phyloP scores from a whole-genome alignment of 768 basidiomycete genomes.

The Lactarius hatsudake region DNA sequence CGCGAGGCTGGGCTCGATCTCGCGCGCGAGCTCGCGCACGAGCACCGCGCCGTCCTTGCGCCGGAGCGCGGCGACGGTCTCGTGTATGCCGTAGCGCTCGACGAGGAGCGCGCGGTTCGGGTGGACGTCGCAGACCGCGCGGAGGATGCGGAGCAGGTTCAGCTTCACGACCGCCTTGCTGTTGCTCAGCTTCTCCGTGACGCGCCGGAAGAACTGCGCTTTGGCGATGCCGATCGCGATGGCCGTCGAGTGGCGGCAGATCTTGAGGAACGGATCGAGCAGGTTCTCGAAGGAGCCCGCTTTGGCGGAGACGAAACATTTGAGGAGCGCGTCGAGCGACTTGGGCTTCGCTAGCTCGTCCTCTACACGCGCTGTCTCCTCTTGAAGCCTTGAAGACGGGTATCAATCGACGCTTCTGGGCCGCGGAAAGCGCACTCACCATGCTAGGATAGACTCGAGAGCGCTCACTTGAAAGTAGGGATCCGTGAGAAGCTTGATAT shows the following conservation, averaged over 20 bases:
- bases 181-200: slow-evolving; percentile 76
- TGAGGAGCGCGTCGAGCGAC: slow-evolving; percentile 65
- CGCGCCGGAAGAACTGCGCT: slow-evolving; percentile 81
- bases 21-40: slow-evolving; percentile 83
- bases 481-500: slow-evolving; percentile 73
- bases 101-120: slow-evolving; percentile 82
- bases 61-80: slow-evolving; percentile 77
- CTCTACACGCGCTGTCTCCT: slow-evolving; percentile 92
- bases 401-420: neutral
- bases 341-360: slow-evolving; percentile 72
- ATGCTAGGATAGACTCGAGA: slow-evolving; percentile 85
- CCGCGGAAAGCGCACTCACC: slow-evolving; percentile 48
- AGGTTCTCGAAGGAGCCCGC: slow-evolving; percentile 90
- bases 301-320: slow-evolving; percentile 81
- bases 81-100: slow-evolving; percentile 75
- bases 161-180: slow-evolving; percentile 87
- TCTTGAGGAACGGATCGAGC: slow-evolving; percentile 89
- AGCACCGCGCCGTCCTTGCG: slow-evolving; percentile 87
- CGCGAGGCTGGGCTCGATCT: slow-evolving; percentile 74
- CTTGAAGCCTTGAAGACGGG: slow-evolving; percentile 67
- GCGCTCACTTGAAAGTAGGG: slow-evolving; percentile 92
- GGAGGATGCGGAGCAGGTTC: slow-evolving; percentile 81
- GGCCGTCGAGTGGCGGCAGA: slow-evolving; percentile 72
- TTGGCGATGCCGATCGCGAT: slow-evolving; percentile 77
- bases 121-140: slow-evolving; percentile 84